Conservation (phyloP, 306 rosid genomes). For the Sicyos baderoa region DNA sequence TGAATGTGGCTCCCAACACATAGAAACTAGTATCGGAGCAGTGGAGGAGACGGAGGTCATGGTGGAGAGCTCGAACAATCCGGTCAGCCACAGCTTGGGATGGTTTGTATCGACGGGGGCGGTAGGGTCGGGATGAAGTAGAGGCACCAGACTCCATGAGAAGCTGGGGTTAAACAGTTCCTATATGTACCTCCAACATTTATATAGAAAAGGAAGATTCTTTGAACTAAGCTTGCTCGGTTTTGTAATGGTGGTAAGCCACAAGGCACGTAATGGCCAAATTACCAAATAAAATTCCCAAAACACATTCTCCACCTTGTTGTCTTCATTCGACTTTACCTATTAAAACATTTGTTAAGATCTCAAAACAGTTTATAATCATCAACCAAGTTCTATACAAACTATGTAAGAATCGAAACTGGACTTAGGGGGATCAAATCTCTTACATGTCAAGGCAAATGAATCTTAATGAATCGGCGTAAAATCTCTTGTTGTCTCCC, state of each 20-base stretch:
- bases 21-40: conserved; percentile 56
- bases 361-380: not conserved
- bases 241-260: conserved; percentile 13
- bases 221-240: not conserved
- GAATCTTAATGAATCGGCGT: no score
- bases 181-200: not conserved
- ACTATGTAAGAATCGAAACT: not conserved
- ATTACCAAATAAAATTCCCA: no score
- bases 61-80: conserved; percentile 62
- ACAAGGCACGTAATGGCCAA: no score
- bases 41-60: conserved; percentile 69
- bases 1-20: conserved; percentile 69
- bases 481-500: no score
- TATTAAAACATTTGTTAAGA: not conserved
- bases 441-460: no score
- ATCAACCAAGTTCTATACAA: not conserved
- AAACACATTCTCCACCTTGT: no score
- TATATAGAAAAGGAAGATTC: no score
- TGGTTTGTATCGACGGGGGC: conserved; percentile 30
- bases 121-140: conserved; percentile 27
- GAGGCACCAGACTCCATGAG: conserved; percentile 58
- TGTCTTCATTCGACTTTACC: not conserved
- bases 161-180: not conserved
- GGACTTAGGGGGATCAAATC: no score
- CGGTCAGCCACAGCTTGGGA: conserved; percentile 41